phyloP scores from a whole-genome alignment of 495 filamentous ascomycete species.

The Tuber borchii region DNA sequence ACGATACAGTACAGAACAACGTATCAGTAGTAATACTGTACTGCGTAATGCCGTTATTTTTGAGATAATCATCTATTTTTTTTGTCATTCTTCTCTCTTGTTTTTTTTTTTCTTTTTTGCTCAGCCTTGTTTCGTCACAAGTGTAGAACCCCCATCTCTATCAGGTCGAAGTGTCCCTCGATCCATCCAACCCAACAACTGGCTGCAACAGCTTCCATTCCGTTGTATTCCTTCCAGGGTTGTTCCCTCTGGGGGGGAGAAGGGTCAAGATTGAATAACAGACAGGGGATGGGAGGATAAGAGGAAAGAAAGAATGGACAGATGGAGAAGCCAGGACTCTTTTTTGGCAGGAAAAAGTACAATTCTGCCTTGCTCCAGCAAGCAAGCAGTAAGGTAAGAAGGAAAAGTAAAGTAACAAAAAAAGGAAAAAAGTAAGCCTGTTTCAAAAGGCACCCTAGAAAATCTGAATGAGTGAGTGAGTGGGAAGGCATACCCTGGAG shows the following conservation, averaged over 20 bases:
- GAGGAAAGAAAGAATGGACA: background rate
- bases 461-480: background rate
- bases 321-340: background rate
- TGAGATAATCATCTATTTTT: background rate
- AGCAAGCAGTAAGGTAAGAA: background rate
- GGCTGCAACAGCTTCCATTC: background rate
- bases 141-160: background rate
- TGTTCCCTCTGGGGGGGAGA: background rate
- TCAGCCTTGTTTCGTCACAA: background rate
- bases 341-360: background rate
- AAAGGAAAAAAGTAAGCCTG: slow-evolving; percentile 1
- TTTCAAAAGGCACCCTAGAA: background rate
- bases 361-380: background rate
- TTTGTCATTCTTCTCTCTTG: too few relatives aligned
- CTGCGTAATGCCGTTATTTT: background rate
- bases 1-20: background rate
- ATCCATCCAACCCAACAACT: background rate
- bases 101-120: background rate
- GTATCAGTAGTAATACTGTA: background rate
- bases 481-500: background rate
- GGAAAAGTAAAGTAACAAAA: background rate
- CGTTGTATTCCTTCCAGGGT: background rate
- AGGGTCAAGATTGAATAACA: background rate
- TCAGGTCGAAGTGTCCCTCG: background rate
- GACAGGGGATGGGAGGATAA: background rate